Evolutionary conservation across 371 early-diverging fungal species (phyloP).

Genomic region (Mucor mucedo): DNA sequence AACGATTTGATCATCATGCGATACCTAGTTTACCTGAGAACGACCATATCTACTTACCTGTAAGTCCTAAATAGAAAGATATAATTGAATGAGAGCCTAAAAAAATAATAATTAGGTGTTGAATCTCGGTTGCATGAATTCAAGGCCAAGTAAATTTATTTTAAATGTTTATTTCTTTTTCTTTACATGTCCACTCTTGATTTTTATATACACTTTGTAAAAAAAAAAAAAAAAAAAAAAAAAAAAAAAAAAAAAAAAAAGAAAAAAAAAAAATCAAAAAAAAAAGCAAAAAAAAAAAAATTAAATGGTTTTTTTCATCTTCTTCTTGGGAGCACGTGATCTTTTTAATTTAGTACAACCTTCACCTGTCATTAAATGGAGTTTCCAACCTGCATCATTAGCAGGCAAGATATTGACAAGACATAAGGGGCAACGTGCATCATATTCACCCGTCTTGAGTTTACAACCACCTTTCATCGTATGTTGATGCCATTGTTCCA

Average conservation of each 20-base stretch:
- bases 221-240: background rate
- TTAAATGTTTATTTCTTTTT: background rate
- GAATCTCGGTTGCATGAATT: background rate
- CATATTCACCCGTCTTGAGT: slow-evolving; percentile 3
- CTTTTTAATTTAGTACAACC: slow-evolving; percentile 53
- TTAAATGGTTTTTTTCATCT: slow-evolving; percentile 6
- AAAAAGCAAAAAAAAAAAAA: background rate
- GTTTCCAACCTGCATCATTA: slow-evolving; percentile 70
- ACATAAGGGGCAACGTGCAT: slow-evolving; percentile 73
- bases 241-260: too few relatives aligned
- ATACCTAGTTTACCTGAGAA: background rate
- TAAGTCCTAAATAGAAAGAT: background rate
- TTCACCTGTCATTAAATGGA: slow-evolving; percentile 62
- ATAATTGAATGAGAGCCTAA: background rate
- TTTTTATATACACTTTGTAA: background rate
- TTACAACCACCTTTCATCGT: slow-evolving; percentile 53
- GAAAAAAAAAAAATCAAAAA: too few relatives aligned
- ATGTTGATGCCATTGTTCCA: slow-evolving; percentile 65
- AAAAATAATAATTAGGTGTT: background rate
- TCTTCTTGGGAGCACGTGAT: slow-evolving; percentile 20
- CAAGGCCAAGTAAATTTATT: background rate
- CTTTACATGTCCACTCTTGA: background rate
- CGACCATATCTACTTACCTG: slow-evolving; percentile 11
- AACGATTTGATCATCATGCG: background rate
- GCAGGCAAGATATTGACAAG: slow-evolving; percentile 56